Percentiles rank a stretch among this genome's conserved stretches.
Evolutionary conservation across 169 alveolate genomes (phyloP).

Genomic region (Cryptosporidium canis): DNA sequence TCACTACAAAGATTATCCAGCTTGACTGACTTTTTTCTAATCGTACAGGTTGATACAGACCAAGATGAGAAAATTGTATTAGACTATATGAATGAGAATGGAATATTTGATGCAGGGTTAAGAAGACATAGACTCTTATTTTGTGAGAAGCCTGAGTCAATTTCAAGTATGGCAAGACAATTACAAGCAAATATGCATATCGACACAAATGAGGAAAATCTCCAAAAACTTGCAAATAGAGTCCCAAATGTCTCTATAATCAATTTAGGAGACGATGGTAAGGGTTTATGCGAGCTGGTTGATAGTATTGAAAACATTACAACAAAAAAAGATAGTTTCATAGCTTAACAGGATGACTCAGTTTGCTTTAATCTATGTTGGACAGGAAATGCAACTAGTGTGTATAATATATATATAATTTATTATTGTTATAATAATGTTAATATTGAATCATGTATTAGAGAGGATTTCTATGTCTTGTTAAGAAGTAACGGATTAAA

Average conservation of each 20-base stretch:
- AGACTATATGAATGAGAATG: neutral
- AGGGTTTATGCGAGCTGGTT: neutral
- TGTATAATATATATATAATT: neutral
- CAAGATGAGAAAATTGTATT: conserved; percentile 19
- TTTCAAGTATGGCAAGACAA: conserved; percentile 57
- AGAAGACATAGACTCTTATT: conserved; percentile 37
- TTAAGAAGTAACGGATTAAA: neutral
- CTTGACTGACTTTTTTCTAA: conserved; percentile 14
- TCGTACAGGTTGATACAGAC: conserved; percentile 38
- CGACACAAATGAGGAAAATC: conserved; percentile 20
- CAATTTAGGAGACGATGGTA: neutral
- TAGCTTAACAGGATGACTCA: neutral
- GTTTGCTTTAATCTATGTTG: neutral
- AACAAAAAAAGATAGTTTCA: neutral
- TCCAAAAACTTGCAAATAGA: neutral
- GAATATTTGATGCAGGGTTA: conserved; percentile 34
- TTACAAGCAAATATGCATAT: conserved; percentile 64
- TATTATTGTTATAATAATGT: neutral
- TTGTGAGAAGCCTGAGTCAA: conserved; percentile 37
- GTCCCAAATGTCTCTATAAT: conserved; percentile 34
- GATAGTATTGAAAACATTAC: conserved; percentile 14
- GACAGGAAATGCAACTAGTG: neutral
- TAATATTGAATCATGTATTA: neutral
- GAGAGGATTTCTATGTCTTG: neutral
- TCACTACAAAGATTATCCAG: conserved; percentile 3